Base-by-base conservation (phyloP, 768 basidiomycete genomes). In the Pleurotus pulmonarius region DNA sequence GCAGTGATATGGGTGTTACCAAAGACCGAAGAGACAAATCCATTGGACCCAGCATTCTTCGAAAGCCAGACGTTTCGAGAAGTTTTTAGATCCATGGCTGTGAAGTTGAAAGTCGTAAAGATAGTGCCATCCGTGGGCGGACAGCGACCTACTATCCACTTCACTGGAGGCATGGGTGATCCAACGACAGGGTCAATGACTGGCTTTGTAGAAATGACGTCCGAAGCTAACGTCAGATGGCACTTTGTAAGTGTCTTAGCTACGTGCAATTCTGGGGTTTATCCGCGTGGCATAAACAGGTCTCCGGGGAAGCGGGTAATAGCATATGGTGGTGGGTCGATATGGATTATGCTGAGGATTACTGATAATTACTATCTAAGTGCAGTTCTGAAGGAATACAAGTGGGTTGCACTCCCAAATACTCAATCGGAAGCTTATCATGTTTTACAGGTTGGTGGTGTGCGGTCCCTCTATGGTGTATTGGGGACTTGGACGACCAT, bases 161-260 rank as follows among this genome's bases (percentile, higher is more conserved):
- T 85, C 58, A 65, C 64, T 5, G 87, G 85, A 5, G 74, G 77
- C 56, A 75, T 85, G 63, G 69, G 73, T n/a, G 73, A 75, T 3
- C 67, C 67, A 12, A 64, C 67, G 1, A 68, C 71, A 4, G 77
- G 80, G 22, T 75, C 73, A 2, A 76, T 89, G 66, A 65, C 69
- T 4, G 87, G 88, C 3, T 71, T 65, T 22, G 79, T 87, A 13
- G 72, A 74, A 60, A 74, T 88, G 66, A 82, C 82, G 0, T 71
- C 75, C 0, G 85, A 89, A 55, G 70, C 78, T 51, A 75, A 84
- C 46, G 67, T 87, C 7, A 76, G 80, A 52, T 86, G 85, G 84
- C 79, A 82, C 67, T 85, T 83, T 66, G 87, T 88, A 65, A 63
- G 85, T 70, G 3, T 15, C 13, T 26, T 24, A 60, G 44, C 55